phyloP scores from a whole-genome alignment of 768 basidiomycete genomes.

The Leccinum boreale region DNA sequence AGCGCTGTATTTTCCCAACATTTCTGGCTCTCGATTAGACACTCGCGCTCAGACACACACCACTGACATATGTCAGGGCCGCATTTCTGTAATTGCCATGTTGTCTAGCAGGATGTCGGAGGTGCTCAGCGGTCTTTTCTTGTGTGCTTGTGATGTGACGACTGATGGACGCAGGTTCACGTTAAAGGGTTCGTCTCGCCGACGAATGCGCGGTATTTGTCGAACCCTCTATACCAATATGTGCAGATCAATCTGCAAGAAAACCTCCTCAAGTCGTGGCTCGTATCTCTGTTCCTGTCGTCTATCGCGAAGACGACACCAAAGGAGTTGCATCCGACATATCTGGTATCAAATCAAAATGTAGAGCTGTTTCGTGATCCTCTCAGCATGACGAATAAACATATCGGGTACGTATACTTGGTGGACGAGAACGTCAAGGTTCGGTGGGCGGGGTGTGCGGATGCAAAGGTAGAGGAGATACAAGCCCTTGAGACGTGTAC shows the following conservation, averaged over 20 bases:
- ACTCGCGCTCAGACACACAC: constrained; percentile 62
- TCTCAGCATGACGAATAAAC: constrained; percentile 84
- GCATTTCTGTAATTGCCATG: constrained; percentile 77
- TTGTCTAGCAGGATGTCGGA: constrained; percentile 87
- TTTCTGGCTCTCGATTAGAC: constrained; percentile 67
- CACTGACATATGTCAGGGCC: constrained; percentile 70
- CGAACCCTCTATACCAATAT: constrained; percentile 64
- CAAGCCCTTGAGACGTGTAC: constrained; percentile 66
- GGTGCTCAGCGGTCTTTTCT: constrained; percentile 37
- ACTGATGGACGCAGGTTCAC: constrained; percentile 56
- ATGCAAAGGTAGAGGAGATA: constrained; percentile 73
- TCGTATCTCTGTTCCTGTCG: constrained; percentile 81
- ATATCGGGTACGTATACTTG: constrained; percentile 89
- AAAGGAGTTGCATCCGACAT: constrained; percentile 58
- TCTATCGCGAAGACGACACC: constrained; percentile 70
- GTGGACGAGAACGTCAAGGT: constrained; percentile 83
- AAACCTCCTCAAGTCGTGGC: constrained; percentile 87
- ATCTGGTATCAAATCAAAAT: constrained; percentile 78
- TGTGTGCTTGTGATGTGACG: not conserved
- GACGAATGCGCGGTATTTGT: constrained; percentile 49
- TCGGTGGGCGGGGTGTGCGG: constrained; percentile 90
- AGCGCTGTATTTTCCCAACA: constrained; percentile 89
- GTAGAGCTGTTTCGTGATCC: constrained; percentile 84
- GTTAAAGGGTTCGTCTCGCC: constrained; percentile 64
- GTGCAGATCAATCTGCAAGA: constrained; percentile 92